A percentile compares a stretch with the other conserved stretches of the same genome.
Evolutionary conservation across 2,329 filamentous ascomycete genomes (phyloP).

Genomic region (Camillea tinctor): DNA sequence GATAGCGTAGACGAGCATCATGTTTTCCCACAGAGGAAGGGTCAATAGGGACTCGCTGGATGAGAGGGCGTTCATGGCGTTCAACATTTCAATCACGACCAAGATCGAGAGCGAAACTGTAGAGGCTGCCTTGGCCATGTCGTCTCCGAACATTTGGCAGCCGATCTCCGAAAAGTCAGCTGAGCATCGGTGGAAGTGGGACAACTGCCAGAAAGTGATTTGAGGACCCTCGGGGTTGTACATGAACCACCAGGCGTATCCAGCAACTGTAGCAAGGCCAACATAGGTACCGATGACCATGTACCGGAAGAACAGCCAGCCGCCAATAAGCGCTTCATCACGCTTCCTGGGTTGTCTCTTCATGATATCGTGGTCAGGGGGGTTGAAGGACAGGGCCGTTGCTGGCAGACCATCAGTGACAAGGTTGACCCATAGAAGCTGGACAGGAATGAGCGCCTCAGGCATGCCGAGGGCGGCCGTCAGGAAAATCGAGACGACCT

Average conservation of each 20-base stretch:
- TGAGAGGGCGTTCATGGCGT: constrained; percentile 96
- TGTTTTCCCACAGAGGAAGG: constrained; percentile 95
- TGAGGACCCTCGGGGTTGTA: constrained; percentile 87
- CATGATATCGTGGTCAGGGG: constrained; percentile 98
- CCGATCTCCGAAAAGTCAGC: constrained; percentile 83
- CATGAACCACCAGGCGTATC: constrained; percentile 99
- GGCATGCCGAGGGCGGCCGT: constrained; percentile 97
- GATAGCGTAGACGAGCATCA: constrained; percentile 97
- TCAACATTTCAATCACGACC: constrained; percentile 99
- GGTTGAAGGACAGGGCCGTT: constrained; percentile 96
- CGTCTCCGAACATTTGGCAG: constrained; percentile 86
- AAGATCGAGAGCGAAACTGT: constrained; percentile 90
- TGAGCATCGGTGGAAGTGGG: constrained; percentile 92
- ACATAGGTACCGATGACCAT: constrained; percentile 96
- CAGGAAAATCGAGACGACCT: constrained; percentile 98
- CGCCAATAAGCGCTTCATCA: constrained; percentile 86
- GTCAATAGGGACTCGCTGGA: constrained; percentile 93
- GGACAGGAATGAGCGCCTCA: constrained; percentile 93
- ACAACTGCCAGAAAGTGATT: constrained; percentile 84
- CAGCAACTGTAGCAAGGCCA: constrained; percentile 88
- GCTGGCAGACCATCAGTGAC: constrained; percentile 96
- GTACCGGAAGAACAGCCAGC: constrained; percentile 97
- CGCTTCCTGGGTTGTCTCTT: constrained; percentile 85
- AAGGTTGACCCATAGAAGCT: constrained; percentile 97
- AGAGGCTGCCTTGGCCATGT: constrained; percentile 83